Evolutionary conservation across 306 rosid species (phyloP).

Genomic region (Vigna radiata): DNA sequence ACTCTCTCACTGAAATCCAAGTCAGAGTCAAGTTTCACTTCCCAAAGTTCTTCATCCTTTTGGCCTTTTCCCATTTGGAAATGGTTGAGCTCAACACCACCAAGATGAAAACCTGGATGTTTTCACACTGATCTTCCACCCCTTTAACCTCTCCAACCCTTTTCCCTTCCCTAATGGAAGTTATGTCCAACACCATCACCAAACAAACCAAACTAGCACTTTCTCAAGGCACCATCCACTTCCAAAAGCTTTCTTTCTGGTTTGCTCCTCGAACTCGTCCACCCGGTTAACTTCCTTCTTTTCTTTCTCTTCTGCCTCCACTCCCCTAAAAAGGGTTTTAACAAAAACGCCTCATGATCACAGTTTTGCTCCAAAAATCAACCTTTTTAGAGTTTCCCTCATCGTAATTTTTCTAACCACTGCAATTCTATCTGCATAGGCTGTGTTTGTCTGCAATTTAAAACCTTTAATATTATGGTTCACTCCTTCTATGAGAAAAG

Average conservation of each 20-base stretch:
- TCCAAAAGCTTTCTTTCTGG: constrained; percentile 72
- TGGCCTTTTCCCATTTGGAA: constrained; percentile 29
- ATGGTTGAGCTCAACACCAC: constrained; percentile 52
- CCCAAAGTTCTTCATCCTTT: constrained; percentile 31
- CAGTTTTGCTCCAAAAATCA: not conserved
- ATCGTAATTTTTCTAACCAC: not conserved
- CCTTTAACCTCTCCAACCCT: constrained; percentile 14
- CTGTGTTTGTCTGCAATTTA: not conserved
- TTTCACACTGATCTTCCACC: constrained; percentile 50
- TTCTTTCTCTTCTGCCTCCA: constrained; percentile 34
- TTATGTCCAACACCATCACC: constrained; percentile 56
- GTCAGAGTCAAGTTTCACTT: constrained; percentile 29
- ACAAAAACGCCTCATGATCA: not conserved
- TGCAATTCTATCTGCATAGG: not conserved
- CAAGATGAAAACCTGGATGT: constrained; percentile 67
- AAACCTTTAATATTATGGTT: constrained; percentile 45
- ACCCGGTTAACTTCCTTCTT: constrained; percentile 55
- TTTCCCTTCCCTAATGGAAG: constrained; percentile 58
- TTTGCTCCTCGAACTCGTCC: constrained; percentile 78
- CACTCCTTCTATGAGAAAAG: constrained; percentile 46
- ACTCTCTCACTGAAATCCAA: constrained; percentile 47
- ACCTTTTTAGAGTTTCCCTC: not conserved
- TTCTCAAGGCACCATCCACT: constrained; percentile 50
- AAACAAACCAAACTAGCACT: constrained; percentile 46
- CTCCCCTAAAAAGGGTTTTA: not conserved